Evolutionary conservation across 2,329 filamentous ascomycete genomes (phyloP).

Genomic region (Chaetomiaceae sp.): DNA sequence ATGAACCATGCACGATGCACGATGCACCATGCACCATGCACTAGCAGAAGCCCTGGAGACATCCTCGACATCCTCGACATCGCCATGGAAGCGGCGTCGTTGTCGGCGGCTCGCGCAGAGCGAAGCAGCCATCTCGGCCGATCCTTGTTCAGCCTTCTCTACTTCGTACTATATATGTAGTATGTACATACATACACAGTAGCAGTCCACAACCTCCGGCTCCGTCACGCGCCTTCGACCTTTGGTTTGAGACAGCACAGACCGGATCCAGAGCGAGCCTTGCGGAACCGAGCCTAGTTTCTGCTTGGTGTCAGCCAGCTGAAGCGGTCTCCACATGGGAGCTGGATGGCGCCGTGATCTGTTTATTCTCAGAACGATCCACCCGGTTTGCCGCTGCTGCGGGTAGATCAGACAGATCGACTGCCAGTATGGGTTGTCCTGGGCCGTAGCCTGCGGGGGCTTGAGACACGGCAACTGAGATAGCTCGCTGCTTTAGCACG

Average conservation of each 20-base stretch:
- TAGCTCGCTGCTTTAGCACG: neutral
- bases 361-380: neutral
- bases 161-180: no score
- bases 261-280: neutral
- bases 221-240: neutral
- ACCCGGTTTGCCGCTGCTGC: neutral
- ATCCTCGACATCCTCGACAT: no score
- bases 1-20: no score
- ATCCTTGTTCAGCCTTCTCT: neutral
- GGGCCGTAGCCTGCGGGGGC: conserved; percentile 1
- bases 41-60: no score
- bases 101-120: neutral
- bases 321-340: no score
- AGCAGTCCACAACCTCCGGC: no score
- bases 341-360: neutral
- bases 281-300: neutral
- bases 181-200: no score
- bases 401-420: conserved; percentile 6
- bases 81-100: no score
- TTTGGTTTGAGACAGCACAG: neutral
- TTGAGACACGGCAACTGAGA: conserved; percentile 1
- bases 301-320: neutral
- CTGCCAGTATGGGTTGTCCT: no score
- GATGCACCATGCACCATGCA: no score
- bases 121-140: neutral